phyloP scores from a whole-genome alignment of 202 grass and related monocot species.

The Cymbopogon flexuosus region DNA sequence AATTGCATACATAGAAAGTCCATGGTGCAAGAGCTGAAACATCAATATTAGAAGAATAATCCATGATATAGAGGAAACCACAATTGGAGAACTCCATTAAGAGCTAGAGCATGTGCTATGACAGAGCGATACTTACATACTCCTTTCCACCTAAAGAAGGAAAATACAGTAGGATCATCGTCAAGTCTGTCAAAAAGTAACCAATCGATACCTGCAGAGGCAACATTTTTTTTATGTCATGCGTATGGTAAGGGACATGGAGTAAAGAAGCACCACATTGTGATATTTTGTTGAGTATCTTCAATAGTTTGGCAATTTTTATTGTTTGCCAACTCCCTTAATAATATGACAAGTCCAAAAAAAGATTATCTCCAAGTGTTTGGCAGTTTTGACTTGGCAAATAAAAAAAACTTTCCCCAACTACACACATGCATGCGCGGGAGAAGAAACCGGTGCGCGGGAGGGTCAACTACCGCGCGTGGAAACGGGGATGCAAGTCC shows the following conservation, averaged over 20 bases:
- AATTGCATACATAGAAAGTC: conserved; percentile 71
- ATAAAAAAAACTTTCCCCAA: too few species aligned
- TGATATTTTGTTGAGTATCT: not conserved
- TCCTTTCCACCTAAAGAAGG: conserved; percentile 85
- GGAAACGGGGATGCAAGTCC: too few species aligned
- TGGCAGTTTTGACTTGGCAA: too few species aligned
- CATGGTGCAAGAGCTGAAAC: conserved; percentile 78
- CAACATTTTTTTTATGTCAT: not conserved
- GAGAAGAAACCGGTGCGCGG: too few species aligned
- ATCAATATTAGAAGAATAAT: not conserved
- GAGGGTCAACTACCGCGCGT: too few species aligned
- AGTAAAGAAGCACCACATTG: not conserved
- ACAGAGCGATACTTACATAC: conserved; percentile 59
- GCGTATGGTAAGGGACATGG: not conserved
- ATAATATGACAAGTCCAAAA: too few species aligned
- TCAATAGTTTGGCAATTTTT: too few species aligned
- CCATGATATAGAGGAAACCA: not conserved
- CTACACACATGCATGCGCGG: too few species aligned
- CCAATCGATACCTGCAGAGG: conserved; percentile 58
- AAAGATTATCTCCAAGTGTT: too few species aligned
- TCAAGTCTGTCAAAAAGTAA: conserved; percentile 72
- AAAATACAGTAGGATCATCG: conserved; percentile 62
- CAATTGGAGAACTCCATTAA: not conserved
- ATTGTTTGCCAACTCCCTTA: too few species aligned
- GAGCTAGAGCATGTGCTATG: not conserved